Conservation (phyloP, 164 flowering plant species). For the Dillenia suffruticosa region DNA sequence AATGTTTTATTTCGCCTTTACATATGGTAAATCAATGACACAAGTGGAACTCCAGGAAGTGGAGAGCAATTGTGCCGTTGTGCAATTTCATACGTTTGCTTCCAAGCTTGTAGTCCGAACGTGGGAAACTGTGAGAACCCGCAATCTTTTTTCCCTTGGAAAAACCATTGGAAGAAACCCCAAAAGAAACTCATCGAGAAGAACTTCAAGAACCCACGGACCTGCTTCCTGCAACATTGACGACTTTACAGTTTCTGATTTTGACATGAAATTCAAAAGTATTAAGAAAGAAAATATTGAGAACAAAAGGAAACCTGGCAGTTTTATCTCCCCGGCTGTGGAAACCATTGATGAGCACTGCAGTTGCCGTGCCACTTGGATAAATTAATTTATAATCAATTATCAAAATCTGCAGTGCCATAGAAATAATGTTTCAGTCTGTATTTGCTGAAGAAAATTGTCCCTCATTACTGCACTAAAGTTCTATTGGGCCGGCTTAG, state of each 20-base stretch:
- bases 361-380: conserved; percentile 88
- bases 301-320: conserved; percentile 47
- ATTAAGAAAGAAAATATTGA: not conserved
- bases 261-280: not conserved
- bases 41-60: too few relatives aligned
- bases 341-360: conserved; percentile 89
- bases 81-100: not conserved
- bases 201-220: conserved; percentile 22
- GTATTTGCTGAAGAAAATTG: too few relatives aligned
- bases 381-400: conserved; percentile 74
- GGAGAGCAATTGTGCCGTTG: too few relatives aligned
- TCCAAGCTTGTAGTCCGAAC: conserved; percentile 11
- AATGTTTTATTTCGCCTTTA: too few relatives aligned
- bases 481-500: too few relatives aligned
- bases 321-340: conserved; percentile 57
- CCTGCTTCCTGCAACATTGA: conserved; percentile 39
- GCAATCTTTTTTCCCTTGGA: not conserved
- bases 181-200: conserved; percentile 28
- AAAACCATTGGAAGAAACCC: conserved; percentile 35
- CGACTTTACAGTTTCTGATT: not conserved
- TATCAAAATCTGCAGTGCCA: conserved; percentile 60
- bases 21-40: too few relatives aligned
- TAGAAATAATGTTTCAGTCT: not conserved
- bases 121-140: conserved; percentile 14
- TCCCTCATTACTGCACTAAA: too few relatives aligned